A percentile compares a stretch with the other conserved stretches of the same genome.
These are phyloP conservation scores for Naganishia sp. DNA, from an alignment of 1,284 basidiomycete genomes.

Conservation along the genomic window DNA sequence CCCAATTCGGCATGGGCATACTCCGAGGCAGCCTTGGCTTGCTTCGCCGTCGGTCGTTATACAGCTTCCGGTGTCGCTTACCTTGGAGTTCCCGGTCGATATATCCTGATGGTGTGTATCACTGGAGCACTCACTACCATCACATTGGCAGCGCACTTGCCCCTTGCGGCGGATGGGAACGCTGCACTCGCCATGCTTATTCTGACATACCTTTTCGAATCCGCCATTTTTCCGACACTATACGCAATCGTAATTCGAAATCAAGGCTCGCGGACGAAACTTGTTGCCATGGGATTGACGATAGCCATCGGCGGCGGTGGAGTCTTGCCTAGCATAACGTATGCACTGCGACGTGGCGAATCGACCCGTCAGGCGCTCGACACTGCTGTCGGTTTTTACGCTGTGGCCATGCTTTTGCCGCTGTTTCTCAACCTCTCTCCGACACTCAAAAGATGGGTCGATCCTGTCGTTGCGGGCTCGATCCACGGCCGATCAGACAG, in stretches of 20 bases:
- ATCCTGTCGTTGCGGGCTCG: background rate
- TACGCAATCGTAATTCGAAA: constrained; percentile 49
- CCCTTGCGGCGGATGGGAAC: constrained; percentile 5
- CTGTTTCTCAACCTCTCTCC: constrained; percentile 20
- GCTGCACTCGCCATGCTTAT: constrained; percentile 38
- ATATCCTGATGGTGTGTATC: constrained; percentile 43
- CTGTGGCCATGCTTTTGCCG: constrained; percentile 16
- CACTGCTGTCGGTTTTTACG: constrained; percentile 24
- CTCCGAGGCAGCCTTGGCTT: constrained; percentile 10
- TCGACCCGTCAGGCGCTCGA: background rate
- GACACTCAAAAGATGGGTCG: constrained; percentile 27
- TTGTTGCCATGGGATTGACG: constrained; percentile 41
- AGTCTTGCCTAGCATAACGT: constrained; percentile 43
- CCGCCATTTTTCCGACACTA: constrained; percentile 49
- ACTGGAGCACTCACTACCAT: constrained; percentile 43
- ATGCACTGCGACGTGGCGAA: constrained; percentile 34
- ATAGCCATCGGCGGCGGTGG: constrained; percentile 44
- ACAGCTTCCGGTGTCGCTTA: constrained; percentile 43
- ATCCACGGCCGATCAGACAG: background rate
- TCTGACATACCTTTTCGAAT: constrained; percentile 48
- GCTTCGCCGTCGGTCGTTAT: constrained; percentile 45
- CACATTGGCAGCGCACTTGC: constrained; percentile 41
- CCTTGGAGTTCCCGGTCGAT: constrained; percentile 45
- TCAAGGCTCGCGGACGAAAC: constrained; percentile 47
- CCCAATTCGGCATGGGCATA: constrained; percentile 11